These are phyloP conservation scores for Capsella rubella DNA, from an alignment of 441 rosid species.

Conservation along the genomic window DNA sequence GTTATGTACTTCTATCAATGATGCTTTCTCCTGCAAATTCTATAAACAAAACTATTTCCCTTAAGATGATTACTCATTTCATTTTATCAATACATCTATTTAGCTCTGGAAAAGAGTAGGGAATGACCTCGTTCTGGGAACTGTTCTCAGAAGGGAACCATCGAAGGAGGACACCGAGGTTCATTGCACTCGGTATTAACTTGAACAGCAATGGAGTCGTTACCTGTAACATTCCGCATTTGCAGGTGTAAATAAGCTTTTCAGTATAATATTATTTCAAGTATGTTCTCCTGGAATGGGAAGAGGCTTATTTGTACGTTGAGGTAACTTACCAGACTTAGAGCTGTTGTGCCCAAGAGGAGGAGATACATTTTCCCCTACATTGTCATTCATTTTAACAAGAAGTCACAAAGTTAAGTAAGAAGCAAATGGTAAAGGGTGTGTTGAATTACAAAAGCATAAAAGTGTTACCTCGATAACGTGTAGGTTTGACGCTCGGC, in stretches of 20 bases:
- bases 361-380: constrained; percentile 99
- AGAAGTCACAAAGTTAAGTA: background rate
- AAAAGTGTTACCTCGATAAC: constrained; percentile 74
- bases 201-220: constrained; percentile 91
- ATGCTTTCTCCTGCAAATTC: constrained; percentile 67
- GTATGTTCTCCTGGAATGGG: no score
- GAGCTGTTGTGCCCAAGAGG: constrained; percentile 95
- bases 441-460: constrained; percentile 3
- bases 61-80: background rate
- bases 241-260: constrained; percentile 17
- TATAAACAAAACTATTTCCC: constrained; percentile 10
- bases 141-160: constrained; percentile 81
- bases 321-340: constrained; percentile 74
- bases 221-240: constrained; percentile 57
- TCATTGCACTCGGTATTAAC: constrained; percentile 79
- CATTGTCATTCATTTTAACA: constrained; percentile 39
- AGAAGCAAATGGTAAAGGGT: background rate
- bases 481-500: constrained; percentile 96
- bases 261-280: background rate
- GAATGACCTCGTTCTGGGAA: constrained; percentile 63
- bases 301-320: constrained; percentile 12
- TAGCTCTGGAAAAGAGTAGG: constrained; percentile 34
- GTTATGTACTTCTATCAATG: constrained; percentile 66
- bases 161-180: constrained; percentile 81
- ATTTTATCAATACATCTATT: background rate